A percentile compares a stretch with the other conserved stretches of the same genome.
Conservation (phyloP, 441 rosid genomes). For the Populus hybrid region DNA sequence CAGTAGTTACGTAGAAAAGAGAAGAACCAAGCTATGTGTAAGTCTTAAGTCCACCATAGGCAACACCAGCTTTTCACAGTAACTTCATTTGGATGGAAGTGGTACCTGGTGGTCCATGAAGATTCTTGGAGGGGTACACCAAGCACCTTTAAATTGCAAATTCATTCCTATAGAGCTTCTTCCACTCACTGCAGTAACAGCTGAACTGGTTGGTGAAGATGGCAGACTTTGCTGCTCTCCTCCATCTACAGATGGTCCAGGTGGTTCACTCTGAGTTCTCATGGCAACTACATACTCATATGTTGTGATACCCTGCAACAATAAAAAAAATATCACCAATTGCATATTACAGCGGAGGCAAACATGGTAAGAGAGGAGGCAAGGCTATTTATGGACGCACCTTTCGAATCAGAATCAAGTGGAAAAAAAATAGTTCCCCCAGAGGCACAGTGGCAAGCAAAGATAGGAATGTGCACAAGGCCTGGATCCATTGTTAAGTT, state of each 20-base stretch:
- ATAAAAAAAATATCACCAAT: not conserved
- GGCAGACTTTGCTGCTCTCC: conserved; percentile 69
- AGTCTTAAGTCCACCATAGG: not conserved
- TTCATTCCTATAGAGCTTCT: conserved; percentile 85
- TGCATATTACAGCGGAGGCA: not conserved
- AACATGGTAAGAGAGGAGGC: not conserved
- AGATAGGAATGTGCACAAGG: conserved; percentile 72
- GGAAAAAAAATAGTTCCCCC: conserved; percentile 93
- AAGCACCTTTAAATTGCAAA: conserved; percentile 81
- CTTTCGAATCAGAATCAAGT: conserved; percentile 82
- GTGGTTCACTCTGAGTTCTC: conserved; percentile 83
- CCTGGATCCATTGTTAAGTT: conserved; percentile 38
- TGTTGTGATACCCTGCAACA: conserved; percentile 83
- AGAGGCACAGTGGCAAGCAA: conserved; percentile 77
- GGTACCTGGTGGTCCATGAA: conserved; percentile 93
- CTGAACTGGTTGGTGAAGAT: conserved; percentile 83
- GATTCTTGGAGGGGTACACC: conserved; percentile 97
- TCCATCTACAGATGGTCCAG: conserved; percentile 70
- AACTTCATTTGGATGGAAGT: not conserved
- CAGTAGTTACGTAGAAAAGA: not conserved
- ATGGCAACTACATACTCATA: conserved; percentile 92
- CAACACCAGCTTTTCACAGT: not conserved
- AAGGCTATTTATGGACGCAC: conserved; percentile 29
- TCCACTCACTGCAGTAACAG: conserved; percentile 87
- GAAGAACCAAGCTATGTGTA: not conserved